These are phyloP conservation scores for Pyrenopolyporus hunteri DNA, from an alignment of 495 filamentous ascomycete species.

Conservation along the genomic window DNA sequence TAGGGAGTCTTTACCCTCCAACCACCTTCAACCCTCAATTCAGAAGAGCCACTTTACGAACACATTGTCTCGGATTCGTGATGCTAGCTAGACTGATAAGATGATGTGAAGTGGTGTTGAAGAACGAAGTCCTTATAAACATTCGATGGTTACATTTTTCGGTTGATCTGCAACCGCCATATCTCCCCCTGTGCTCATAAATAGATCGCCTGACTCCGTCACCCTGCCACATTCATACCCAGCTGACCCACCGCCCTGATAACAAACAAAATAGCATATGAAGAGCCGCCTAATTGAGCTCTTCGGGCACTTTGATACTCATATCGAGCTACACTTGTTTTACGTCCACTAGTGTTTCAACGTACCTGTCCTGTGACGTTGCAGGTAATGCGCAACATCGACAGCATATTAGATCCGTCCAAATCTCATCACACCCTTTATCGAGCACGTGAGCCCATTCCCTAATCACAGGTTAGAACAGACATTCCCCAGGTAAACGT, in stretches of 20 bases:
- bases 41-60: not conserved
- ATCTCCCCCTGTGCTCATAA: slow-evolving; percentile 25
- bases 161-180: slow-evolving; percentile 13
- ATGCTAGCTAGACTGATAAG: slow-evolving; percentile 2
- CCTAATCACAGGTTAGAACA: too few species aligned
- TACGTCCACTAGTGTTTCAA: too few species aligned
- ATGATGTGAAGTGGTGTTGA: not conserved
- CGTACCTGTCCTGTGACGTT: too few species aligned
- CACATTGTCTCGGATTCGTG: not conserved
- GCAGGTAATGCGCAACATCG: too few species aligned
- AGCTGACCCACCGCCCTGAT: slow-evolving; percentile 25
- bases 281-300: too few species aligned
- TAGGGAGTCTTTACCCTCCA: not conserved
- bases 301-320: too few species aligned
- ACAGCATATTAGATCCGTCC: too few species aligned
- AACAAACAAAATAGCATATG: slow-evolving; percentile 24
- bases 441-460: too few species aligned
- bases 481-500: too few species aligned
- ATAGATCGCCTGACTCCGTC: slow-evolving; percentile 34
- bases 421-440: too few species aligned
- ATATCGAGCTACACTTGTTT: too few species aligned
- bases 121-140: not conserved
- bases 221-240: slow-evolving; percentile 7
- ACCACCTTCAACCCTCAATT: too few species aligned
- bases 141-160: slow-evolving; percentile 23